Conservation (phyloP, 495 filamentous ascomycete genomes). For the Podospora comata region DNA sequence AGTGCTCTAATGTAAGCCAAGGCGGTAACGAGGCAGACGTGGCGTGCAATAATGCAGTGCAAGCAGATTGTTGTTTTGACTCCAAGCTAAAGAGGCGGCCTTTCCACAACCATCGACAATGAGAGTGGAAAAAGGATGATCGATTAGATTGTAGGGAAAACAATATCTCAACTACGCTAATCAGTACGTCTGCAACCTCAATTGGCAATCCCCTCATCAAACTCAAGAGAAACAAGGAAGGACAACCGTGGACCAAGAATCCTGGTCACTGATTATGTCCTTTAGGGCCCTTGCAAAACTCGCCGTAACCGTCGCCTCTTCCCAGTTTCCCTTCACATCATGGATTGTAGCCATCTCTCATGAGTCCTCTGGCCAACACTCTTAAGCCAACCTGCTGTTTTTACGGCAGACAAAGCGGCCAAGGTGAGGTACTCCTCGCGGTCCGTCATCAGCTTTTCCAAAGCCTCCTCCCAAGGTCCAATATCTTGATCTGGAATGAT, state of each 20-base stretch:
- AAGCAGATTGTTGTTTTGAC: background rate
- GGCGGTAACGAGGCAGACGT: background rate
- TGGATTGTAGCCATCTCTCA: conserved; percentile 32
- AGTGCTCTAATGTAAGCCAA: background rate
- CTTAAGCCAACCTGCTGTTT: conserved; percentile 24
- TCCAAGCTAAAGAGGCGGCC: background rate
- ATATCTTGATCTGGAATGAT: conserved; percentile 31
- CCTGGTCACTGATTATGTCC: too few species aligned
- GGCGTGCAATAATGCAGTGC: background rate
- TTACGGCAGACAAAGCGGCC: conserved; percentile 17
- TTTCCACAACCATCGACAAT: too few species aligned
- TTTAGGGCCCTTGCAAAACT: too few species aligned
- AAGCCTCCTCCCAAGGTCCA: conserved; percentile 20
- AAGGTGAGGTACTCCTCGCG: conserved; percentile 20
- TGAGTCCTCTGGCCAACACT: conserved; percentile 22
- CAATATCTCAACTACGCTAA: background rate
- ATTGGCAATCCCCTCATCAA: too few species aligned
- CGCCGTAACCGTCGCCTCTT: too few species aligned
- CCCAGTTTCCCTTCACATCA: conserved; percentile 12
- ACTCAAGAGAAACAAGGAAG: too few species aligned
- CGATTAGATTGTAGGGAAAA: background rate
- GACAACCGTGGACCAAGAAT: too few species aligned
- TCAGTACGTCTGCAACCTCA: too few species aligned
- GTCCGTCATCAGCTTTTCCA: conserved; percentile 25
- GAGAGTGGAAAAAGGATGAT: background rate